phyloP scores from a whole-genome alignment of 192 early-diverging fungal species.

The Phlyctochytrium bullatum region DNA sequence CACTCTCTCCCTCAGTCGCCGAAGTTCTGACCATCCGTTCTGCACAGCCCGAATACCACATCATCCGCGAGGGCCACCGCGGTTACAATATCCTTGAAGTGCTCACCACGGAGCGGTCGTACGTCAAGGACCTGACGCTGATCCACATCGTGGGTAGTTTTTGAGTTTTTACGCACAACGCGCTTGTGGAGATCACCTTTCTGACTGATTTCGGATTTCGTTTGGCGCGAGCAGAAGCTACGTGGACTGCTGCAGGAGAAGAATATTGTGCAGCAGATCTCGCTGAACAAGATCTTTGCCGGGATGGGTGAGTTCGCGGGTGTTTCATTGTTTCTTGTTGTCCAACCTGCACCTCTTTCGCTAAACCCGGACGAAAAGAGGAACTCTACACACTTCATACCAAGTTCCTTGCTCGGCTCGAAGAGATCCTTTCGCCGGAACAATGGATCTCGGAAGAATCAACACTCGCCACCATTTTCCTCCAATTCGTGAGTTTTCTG shows the following conservation, averaged over 20 bases:
- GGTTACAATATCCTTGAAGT: conserved; percentile 44
- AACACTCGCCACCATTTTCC: conserved; percentile 37
- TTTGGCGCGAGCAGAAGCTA: conserved; percentile 28
- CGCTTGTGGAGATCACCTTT: too few relatives aligned
- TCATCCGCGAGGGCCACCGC: neutral
- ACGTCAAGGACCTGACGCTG: conserved; percentile 33
- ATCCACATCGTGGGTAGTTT: conserved; percentile 28
- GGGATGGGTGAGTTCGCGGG: conserved; percentile 34
- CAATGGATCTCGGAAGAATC: conserved; percentile 35
- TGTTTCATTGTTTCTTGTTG: too few relatives aligned
- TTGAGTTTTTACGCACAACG: too few relatives aligned
- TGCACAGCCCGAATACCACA: neutral
- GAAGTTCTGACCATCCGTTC: too few relatives aligned
- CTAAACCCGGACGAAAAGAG: conserved; percentile 10
- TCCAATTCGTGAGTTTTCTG: conserved; percentile 29
- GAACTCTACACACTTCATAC: conserved; percentile 37
- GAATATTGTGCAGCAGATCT: conserved; percentile 27
- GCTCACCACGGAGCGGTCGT: conserved; percentile 43
- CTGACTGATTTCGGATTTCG: too few relatives aligned
- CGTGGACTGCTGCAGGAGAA: conserved; percentile 26
- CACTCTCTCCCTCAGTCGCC: too few relatives aligned
- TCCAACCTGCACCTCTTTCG: too few relatives aligned
- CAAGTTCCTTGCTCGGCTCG: conserved; percentile 32
- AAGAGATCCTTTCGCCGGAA: conserved; percentile 28
- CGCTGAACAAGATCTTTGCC: conserved; percentile 39